Conservation (phyloP, 2,329 filamentous ascomycete species). For the Huntiella decipiens region DNA sequence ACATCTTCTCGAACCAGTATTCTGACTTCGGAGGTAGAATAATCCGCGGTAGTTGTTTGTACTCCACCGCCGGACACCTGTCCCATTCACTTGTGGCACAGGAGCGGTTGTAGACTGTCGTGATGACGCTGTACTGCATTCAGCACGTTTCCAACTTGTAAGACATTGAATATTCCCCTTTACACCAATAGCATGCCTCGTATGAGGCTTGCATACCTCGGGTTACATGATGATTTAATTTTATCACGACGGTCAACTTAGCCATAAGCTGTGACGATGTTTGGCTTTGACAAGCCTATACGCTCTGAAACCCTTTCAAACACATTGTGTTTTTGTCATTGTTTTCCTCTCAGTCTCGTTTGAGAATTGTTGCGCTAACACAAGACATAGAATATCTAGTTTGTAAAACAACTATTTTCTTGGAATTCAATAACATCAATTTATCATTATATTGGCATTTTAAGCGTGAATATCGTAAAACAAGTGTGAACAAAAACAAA, state of each 20-base stretch:
- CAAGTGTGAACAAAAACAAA: not conserved
- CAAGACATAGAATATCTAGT: not conserved
- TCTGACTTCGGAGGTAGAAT: no score
- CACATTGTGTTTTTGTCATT: not conserved
- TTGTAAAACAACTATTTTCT: not conserved
- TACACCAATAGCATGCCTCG: not conserved
- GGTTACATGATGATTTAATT: constrained; percentile 21
- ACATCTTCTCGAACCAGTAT: no score
- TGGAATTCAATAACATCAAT: no score
- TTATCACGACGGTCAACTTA: constrained; percentile 31
- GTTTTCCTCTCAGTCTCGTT: not conserved
- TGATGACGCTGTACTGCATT: not conserved
- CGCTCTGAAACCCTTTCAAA: constrained; percentile 7
- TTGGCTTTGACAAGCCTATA: constrained; percentile 27
- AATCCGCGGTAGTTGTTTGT: no score
- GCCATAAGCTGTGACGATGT: constrained; percentile 28
- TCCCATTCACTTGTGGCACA: no score
- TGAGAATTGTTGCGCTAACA: constrained; percentile 3
- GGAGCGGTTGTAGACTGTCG: no score
- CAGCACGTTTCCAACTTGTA: constrained; percentile 6
- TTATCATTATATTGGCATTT: no score
- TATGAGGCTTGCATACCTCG: not conserved
- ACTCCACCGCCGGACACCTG: not conserved
- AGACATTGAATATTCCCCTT: not conserved
- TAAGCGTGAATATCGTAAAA: not conserved